Conservation (phyloP, 208 protist genomes). For the Acanthamoeba rhysodes region DNA sequence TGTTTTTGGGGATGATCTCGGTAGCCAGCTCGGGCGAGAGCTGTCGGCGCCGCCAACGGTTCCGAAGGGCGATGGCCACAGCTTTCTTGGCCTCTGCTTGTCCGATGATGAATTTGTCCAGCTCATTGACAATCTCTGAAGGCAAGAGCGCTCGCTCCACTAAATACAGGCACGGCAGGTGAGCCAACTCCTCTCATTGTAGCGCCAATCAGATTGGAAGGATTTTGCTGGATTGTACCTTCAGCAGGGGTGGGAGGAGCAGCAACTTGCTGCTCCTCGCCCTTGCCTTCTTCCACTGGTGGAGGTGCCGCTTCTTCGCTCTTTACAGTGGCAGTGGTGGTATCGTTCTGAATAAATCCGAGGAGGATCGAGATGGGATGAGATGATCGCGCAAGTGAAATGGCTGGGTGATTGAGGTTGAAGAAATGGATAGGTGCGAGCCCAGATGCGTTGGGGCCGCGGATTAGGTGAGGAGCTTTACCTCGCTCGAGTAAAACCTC, state of each 20-base stretch:
- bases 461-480: not conserved
- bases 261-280: not conserved
- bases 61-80: slow-evolving; percentile 96
- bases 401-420: too few species aligned
- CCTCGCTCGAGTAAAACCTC: slow-evolving; percentile 3
- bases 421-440: not conserved
- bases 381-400: too few species aligned
- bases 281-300: not conserved
- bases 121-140: slow-evolving; percentile 94
- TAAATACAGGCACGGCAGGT: not conserved
- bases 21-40: slow-evolving; percentile 65
- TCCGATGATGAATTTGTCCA: slow-evolving; percentile 97
- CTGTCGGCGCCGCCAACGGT: slow-evolving; percentile 77
- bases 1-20: slow-evolving; percentile 90
- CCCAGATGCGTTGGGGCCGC: too few species aligned
- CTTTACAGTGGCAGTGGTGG: not conserved
- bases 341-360: slow-evolving; percentile 8
- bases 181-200: not conserved
- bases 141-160: slow-evolving; percentile 89
- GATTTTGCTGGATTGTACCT: not conserved
- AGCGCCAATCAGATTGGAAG: not conserved
- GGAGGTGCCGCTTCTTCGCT: not conserved
- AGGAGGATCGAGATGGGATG: not conserved
- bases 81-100: slow-evolving; percentile 97
- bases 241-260: not conserved